These are phyloP conservation scores for Moricandia arvensis DNA, from an alignment of 345 rosid genomes.

Conservation along the genomic window DNA sequence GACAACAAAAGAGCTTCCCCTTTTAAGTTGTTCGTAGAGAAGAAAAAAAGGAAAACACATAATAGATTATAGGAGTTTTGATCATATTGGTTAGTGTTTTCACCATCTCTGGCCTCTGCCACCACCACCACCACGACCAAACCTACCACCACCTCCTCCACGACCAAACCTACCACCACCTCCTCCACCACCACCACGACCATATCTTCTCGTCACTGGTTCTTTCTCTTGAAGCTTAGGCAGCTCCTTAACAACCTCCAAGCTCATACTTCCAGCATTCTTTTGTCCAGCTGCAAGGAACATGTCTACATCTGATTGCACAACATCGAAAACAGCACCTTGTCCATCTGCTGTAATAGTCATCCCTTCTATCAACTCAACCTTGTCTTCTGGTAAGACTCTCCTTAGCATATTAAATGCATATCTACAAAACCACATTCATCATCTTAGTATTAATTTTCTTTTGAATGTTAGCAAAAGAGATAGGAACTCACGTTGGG, in stretches of 20 bases:
- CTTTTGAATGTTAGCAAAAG: background rate
- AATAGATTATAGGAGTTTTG: background rate
- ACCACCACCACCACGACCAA: constrained; percentile 39
- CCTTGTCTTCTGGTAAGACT: constrained; percentile 91
- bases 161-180: constrained; percentile 35
- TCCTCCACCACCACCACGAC: constrained; percentile 39
- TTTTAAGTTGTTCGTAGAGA: background rate
- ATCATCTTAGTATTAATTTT: background rate
- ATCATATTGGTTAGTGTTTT: background rate
- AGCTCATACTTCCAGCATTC: constrained; percentile 62
- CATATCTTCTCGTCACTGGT: constrained; percentile 25
- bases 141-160: constrained; percentile 35
- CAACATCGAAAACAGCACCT: constrained; percentile 89
- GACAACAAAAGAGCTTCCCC: background rate
- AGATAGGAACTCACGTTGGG: constrained; percentile 57
- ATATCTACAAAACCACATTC: constrained; percentile 39
- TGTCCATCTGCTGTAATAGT: constrained; percentile 70
- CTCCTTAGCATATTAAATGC: constrained; percentile 69
- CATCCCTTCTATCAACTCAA: constrained; percentile 65
- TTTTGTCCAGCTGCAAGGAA: constrained; percentile 63
- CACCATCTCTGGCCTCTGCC: constrained; percentile 42
- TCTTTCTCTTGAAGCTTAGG: constrained; percentile 78
- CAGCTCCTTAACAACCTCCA: constrained; percentile 62
- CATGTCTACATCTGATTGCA: constrained; percentile 55
- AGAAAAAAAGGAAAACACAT: background rate